Conservation (phyloP, 2,329 filamentous ascomycete species). For the Phyllosticta citrichinensis region DNA sequence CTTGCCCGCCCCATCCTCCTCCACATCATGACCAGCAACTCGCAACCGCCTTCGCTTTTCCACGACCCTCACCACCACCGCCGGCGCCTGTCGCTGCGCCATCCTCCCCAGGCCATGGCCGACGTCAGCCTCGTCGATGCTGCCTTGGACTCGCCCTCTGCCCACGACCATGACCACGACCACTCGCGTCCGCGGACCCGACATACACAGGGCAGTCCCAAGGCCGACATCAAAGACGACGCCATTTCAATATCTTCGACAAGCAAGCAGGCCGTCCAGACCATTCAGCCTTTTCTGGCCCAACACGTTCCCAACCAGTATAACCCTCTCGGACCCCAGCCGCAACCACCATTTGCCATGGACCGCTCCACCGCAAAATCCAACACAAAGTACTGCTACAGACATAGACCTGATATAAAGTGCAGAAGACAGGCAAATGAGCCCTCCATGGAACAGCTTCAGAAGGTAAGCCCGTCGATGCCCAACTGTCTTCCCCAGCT, state of each 20-base stretch:
- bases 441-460: slow-evolving; percentile 89
- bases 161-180: slow-evolving; percentile 22
- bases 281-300: slow-evolving; percentile 77
- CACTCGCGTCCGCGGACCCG: slow-evolving; percentile 19
- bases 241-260: slow-evolving; percentile 33
- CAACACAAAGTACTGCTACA: slow-evolving; percentile 91
- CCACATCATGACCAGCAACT: slow-evolving; percentile 4
- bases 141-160: not conserved
- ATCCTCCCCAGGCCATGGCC: slow-evolving; percentile 5
- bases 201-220: slow-evolving; percentile 17
- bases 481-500: slow-evolving; percentile 13
- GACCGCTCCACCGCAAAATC: slow-evolving; percentile 30
- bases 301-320: slow-evolving; percentile 87
- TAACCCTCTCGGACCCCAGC: slow-evolving; percentile 52
- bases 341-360: slow-evolving; percentile 28
- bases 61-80: slow-evolving; percentile 8
- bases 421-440: slow-evolving; percentile 90
- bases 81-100: slow-evolving; percentile 9
- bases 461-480: slow-evolving; percentile 52
- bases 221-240: slow-evolving; percentile 19
- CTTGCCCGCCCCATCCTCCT: not conserved
- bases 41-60: slow-evolving; percentile 9
- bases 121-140: not conserved
- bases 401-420: slow-evolving; percentile 87
- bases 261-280: slow-evolving; percentile 60